Evolutionary conservation across 352 stramenopile species (phyloP).

Genomic region (Stramenopiles sp.): DNA sequence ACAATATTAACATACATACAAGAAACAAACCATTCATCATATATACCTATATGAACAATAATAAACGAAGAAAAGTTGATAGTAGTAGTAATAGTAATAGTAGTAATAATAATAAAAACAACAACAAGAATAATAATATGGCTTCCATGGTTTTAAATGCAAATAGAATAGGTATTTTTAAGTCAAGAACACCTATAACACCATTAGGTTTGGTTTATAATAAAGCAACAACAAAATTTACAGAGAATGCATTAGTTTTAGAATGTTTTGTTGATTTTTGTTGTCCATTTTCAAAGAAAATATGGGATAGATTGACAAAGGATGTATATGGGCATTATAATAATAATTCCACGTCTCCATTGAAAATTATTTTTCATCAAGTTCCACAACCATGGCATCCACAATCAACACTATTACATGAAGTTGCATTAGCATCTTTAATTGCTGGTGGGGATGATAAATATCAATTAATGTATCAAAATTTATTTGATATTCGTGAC

Average conservation of each 20-base stretch:
- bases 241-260: slow-evolving; percentile 10
- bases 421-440: slow-evolving; percentile 11
- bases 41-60: no score
- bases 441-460: slow-evolving; percentile 9
- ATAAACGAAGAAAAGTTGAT: no score
- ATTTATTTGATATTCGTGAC: background rate
- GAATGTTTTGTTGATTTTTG: slow-evolving; percentile 19
- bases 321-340: slow-evolving; percentile 6
- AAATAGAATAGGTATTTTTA: no score
- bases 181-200: background rate
- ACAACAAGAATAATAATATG: no score
- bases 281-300: slow-evolving; percentile 18
- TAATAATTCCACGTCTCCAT: background rate
- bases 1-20: no score
- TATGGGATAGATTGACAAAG: slow-evolving; percentile 15
- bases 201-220: slow-evolving; percentile 15
- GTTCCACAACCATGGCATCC: slow-evolving; percentile 22
- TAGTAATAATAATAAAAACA: no score
- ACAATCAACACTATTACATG: slow-evolving; percentile 18
- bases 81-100: no score
- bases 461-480: background rate
- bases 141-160: no score
- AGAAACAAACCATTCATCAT: no score
- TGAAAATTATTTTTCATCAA: slow-evolving; percentile 18
- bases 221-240: slow-evolving; percentile 17